phyloP scores from a whole-genome alignment of 2,329 filamentous ascomycete genomes.

The Talaromyces sp. region DNA sequence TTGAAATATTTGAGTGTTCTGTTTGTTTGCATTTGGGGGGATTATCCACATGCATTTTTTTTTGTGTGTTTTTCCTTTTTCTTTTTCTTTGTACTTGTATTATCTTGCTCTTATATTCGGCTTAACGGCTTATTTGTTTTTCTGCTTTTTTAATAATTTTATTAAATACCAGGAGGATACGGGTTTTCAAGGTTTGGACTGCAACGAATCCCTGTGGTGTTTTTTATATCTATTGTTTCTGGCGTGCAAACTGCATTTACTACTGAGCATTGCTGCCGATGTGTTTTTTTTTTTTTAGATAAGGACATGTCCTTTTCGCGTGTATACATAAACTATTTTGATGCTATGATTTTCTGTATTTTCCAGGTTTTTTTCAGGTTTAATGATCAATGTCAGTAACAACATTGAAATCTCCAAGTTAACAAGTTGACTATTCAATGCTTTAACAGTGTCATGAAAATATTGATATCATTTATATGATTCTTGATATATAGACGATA shows the following conservation, averaged over 20 bases:
- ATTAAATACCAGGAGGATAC: neutral
- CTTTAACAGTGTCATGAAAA: neutral
- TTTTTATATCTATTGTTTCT: neutral
- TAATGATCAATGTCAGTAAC: neutral
- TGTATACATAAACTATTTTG: neutral
- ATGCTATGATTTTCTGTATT: neutral
- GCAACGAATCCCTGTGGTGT: neutral
- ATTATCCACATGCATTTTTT: neutral
- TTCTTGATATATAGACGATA: neutral
- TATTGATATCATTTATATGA: neutral
- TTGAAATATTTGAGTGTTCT: neutral
- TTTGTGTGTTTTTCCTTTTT: neutral
- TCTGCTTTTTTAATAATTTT: neutral
- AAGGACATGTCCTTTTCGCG: neutral
- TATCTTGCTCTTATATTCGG: neutral
- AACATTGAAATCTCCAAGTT: neutral
- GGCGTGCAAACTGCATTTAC: neutral
- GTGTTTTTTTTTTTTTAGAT: neutral
- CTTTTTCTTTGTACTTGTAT: neutral
- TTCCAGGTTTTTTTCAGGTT: neutral
- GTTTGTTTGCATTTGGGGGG: neutral
- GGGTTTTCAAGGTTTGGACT: neutral
- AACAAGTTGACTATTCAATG: too few relatives aligned
- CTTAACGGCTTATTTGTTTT: neutral
- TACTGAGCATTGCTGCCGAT: neutral